phyloP scores from a whole-genome alignment of 305 asterid species.

The Solanum hybrid region DNA sequence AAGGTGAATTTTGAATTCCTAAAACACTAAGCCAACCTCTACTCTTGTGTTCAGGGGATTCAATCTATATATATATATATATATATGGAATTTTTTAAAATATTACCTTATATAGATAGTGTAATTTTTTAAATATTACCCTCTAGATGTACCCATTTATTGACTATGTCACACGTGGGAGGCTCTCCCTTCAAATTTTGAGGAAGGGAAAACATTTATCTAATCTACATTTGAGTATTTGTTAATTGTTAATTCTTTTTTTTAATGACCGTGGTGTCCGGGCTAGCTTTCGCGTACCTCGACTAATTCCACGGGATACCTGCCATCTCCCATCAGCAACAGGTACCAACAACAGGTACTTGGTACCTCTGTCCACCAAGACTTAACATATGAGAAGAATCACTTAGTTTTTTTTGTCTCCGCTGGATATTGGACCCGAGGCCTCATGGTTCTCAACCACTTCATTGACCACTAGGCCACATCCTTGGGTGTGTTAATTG shows the following conservation, averaged over 20 bases:
- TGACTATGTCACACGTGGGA: not conserved
- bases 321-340: not conserved
- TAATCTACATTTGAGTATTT: not conserved
- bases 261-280: not conserved
- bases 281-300: not conserved
- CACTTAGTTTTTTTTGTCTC: not conserved
- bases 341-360: not conserved
- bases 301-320: not conserved
- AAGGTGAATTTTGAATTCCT: not conserved
- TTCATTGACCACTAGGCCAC: not conserved
- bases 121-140: not conserved
- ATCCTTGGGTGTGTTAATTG: not conserved
- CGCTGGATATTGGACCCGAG: not conserved
- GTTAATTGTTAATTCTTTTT: not conserved
- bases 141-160: not conserved
- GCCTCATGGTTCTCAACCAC: not conserved
- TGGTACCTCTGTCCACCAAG: not conserved
- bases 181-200: not conserved
- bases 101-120: not conserved
- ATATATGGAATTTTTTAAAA: too few relatives aligned
- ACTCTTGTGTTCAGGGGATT: not conserved
- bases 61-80: not conserved
- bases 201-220: not conserved
- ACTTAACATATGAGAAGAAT: not conserved
- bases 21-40: not conserved